Evolutionary conservation across 495 filamentous ascomycete genomes (phyloP).

Genomic region (Talaromyces thailandensis): DNA sequence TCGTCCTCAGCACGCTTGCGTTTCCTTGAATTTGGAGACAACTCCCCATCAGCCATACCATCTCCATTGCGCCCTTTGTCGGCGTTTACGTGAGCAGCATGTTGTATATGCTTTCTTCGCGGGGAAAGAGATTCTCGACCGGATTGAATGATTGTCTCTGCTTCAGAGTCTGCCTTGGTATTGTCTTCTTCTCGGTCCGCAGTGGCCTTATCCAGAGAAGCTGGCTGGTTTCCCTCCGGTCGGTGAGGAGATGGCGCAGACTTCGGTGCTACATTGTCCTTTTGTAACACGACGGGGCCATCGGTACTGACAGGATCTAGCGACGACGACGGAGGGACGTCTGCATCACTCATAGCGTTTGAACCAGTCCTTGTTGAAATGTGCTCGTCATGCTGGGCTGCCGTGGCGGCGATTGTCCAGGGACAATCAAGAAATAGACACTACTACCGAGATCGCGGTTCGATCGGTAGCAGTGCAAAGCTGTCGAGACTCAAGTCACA

Average conservation of each 20-base stretch:
- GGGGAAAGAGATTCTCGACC: constrained; percentile 63
- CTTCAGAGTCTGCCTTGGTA: constrained; percentile 59
- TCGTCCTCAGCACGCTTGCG: constrained; percentile 23
- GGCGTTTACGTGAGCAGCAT: constrained; percentile 47
- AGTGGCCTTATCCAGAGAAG: constrained; percentile 9
- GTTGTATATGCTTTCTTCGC: constrained; percentile 57
- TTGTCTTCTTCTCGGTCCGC: constrained; percentile 23
- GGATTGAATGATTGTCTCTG: constrained; percentile 70
- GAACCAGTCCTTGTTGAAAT: constrained; percentile 32
- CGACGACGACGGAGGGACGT: constrained; percentile 31
- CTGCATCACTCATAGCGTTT: constrained; percentile 43
- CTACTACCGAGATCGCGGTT: background rate
- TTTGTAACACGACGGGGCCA: background rate
- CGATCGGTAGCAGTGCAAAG: background rate
- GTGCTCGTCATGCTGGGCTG: constrained; percentile 43
- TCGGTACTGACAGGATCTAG: constrained; percentile 29
- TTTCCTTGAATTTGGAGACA: constrained; percentile 22
- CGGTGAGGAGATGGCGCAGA: constrained; percentile 13
- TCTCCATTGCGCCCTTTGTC: constrained; percentile 43
- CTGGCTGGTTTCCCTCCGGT: background rate
- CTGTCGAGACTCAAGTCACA: background rate
- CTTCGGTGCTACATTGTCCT: background rate
- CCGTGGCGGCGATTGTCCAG: constrained; percentile 23
- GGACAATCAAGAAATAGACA: background rate
- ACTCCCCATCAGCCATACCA: constrained; percentile 12